phyloP scores from a whole-genome alignment of 139 green algal genomes.

The Edaphochlamys debaryana region DNA sequence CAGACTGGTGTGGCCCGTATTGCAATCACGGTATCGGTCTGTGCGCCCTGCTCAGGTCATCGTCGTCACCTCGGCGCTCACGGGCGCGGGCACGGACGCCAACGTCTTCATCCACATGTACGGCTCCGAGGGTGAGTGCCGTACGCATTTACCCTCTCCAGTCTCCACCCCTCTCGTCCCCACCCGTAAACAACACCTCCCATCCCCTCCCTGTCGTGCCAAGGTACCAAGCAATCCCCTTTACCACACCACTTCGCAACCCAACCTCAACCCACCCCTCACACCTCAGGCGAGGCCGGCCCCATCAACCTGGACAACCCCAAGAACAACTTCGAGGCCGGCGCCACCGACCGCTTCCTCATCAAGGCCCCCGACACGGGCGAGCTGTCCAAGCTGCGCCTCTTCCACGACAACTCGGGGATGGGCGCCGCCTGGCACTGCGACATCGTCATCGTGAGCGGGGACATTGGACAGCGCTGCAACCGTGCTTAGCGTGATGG shows the following conservation, averaged over 20 bases:
- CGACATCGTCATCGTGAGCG: slow-evolving; percentile 59
- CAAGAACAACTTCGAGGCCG: slow-evolving; percentile 63
- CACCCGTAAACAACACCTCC: too few relatives aligned
- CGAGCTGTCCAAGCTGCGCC: slow-evolving; percentile 38
- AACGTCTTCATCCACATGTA: slow-evolving; percentile 57
- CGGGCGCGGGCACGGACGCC: slow-evolving; percentile 71
- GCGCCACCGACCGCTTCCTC: slow-evolving; percentile 58
- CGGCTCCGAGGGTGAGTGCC: slow-evolving; percentile 43
- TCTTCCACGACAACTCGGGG: slow-evolving; percentile 58
- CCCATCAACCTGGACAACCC: slow-evolving; percentile 55
- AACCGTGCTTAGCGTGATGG: too few relatives aligned
- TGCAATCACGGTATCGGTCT: too few relatives aligned
- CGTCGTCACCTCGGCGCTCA: slow-evolving; percentile 61
- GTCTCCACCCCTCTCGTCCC: too few relatives aligned
- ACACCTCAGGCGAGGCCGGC: slow-evolving; percentile 42
- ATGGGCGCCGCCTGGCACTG: slow-evolving; percentile 65
- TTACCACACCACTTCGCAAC: too few relatives aligned
- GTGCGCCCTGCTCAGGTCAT: neutral
- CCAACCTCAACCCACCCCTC: too few relatives aligned
- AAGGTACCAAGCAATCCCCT: too few relatives aligned
- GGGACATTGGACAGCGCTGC: too few relatives aligned
- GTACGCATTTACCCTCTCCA: too few relatives aligned
- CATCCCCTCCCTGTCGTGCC: too few relatives aligned
- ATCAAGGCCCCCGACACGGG: slow-evolving; percentile 53
- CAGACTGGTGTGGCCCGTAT: too few relatives aligned